Evolutionary conservation across 164 flowering plant species (phyloP), one percentile per base, ranked within the genome.

Genomic region (Euptelea pleiosperma): DNA sequence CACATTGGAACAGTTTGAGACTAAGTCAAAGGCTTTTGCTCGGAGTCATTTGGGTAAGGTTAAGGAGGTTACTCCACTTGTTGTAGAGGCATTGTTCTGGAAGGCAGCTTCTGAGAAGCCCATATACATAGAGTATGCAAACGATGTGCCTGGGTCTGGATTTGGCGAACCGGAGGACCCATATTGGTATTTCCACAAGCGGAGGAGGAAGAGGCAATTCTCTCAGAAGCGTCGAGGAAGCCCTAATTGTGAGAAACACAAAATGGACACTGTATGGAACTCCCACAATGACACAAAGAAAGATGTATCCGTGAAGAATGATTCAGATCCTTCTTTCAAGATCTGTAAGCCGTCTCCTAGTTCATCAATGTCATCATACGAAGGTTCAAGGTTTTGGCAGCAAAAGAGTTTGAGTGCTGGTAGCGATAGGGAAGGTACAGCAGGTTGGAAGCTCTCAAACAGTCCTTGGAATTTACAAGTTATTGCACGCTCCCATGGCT

Each of bases 401-500:
- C 57, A 53, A 56, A 77, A 63, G 60, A 60, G 49, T 65, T 59
- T 47, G 24, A 46, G 55, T 64, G 42, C 62, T 47, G 22, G 47
- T 57, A 44, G 37, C 65, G 85, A 80, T 33, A 64, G 62, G 66
- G 93, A 88, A 77, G 89, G 99, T 29, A 81, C 85, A 35, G 88
- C 99, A 5, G 97, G 99, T 57, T 88, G 95, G 97, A 94, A 81
- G 78, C 91, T 94, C 60, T 82, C 99, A 57, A 91, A 91, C 60
- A 77, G 99, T 67, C 93, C 96, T 30, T 94, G 99, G 99, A 94
- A 91, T 67, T 75, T 94, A 55, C 99, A 91, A 79, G 87, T 82
- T 37, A 91, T 94, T 73, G 82, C 99, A 28, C 82, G 93, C 8
- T 83, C 99, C 52, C 81, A 89, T 65, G 99, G 99, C 9, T 94